phyloP scores from a whole-genome alignment of 2,329 filamentous ascomycete genomes.

The Fusarium sp. region DNA sequence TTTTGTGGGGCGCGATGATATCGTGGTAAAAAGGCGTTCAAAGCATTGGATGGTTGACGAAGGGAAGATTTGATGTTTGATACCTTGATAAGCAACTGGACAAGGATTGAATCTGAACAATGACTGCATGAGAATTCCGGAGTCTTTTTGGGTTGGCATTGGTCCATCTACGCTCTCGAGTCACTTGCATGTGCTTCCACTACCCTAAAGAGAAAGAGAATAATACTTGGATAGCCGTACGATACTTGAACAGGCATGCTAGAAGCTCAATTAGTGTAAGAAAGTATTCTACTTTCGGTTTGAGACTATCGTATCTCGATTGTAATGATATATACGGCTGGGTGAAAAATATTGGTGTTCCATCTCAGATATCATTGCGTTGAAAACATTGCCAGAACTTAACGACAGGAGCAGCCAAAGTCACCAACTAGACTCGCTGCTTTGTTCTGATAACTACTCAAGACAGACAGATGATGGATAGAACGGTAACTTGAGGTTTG shows the following conservation, averaged over 20 bases:
- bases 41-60: background rate
- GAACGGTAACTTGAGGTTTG: background rate
- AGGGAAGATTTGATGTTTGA: background rate
- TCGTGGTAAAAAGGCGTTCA: background rate
- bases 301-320: background rate
- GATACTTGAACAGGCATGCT: background rate
- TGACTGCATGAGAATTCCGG: background rate
- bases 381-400: fast-evolving
- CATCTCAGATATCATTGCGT: background rate
- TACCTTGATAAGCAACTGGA: conserved; percentile 3
- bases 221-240: background rate
- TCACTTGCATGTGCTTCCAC: background rate
- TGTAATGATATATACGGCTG: background rate
- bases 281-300: fast-evolving
- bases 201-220: conserved; percentile 6
- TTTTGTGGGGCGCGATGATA: conserved; percentile 36
- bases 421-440: background rate
- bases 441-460: background rate
- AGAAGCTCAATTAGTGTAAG: background rate
- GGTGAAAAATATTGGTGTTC: background rate
- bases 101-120: background rate
- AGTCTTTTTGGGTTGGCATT: background rate
- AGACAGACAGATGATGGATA: fast-evolving
- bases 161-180: background rate
- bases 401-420: fast-evolving